phyloP scores from a whole-genome alignment of 305 asterid genomes.

The Vinca major region DNA sequence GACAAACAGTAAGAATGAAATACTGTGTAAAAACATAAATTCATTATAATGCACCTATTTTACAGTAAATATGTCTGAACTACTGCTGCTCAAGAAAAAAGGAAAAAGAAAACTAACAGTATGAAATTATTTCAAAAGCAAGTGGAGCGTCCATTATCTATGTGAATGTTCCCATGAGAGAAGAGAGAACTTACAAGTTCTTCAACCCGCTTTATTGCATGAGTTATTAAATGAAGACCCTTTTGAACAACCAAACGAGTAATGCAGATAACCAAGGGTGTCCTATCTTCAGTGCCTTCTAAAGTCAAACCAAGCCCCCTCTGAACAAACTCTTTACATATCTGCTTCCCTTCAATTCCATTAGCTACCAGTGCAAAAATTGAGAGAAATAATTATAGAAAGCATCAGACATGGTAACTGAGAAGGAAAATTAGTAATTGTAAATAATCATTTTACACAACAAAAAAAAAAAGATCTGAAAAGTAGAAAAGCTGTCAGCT shows the following conservation, averaged over 20 bases:
- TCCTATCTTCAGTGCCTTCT: slow-evolving; percentile 26
- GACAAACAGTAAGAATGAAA: not conserved
- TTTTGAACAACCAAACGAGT: slow-evolving; percentile 85
- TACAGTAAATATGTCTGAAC: not conserved
- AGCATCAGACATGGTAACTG: slow-evolving; percentile 3
- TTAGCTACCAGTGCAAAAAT: slow-evolving; percentile 34
- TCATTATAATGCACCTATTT: not conserved
- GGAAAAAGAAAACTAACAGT: too few relatives aligned
- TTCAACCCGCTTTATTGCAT: slow-evolving; percentile 53
- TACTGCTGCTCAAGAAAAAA: not conserved
- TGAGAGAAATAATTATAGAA: not conserved
- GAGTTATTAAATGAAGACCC: slow-evolving; percentile 76
- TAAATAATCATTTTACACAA: not conserved
- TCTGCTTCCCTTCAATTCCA: slow-evolving; percentile 51
- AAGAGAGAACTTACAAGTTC: slow-evolving; percentile 45
- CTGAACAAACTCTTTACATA: slow-evolving; percentile 74
- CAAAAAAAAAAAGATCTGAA: not conserved
- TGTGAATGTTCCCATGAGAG: slow-evolving; percentile 16
- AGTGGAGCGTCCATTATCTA: not conserved
- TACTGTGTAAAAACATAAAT: not conserved
- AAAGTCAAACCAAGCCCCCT: slow-evolving; percentile 68
- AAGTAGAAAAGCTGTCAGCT: not conserved
- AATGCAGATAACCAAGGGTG: slow-evolving; percentile 71
- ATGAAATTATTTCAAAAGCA: not conserved
- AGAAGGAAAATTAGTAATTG: not conserved